These are phyloP conservation scores for Aspergillus ellipticus DNA, from an alignment of 495 filamentous ascomycete genomes.

Conservation along the genomic window DNA sequence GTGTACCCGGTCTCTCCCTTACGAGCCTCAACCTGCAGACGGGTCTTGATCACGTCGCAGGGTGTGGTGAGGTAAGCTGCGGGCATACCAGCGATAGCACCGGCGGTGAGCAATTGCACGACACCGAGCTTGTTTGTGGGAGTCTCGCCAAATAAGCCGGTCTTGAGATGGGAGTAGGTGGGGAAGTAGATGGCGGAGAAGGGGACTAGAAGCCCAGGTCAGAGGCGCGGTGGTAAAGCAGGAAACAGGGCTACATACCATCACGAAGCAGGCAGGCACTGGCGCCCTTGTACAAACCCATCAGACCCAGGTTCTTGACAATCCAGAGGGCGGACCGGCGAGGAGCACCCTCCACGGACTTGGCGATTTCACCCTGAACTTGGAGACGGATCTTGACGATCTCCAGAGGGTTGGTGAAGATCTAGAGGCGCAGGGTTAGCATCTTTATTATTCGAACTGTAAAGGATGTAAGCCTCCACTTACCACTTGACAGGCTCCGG, in stretches of 20 bases:
- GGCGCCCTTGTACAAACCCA: slow-evolving; percentile 97
- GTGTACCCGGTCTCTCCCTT: slow-evolving; percentile 89
- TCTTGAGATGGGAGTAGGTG: slow-evolving; percentile 89
- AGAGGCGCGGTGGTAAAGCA: slow-evolving; percentile 8
- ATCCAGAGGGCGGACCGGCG: slow-evolving; percentile 96
- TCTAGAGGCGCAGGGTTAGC: slow-evolving; percentile 41
- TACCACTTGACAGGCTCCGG: slow-evolving; percentile 95
- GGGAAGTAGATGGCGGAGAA: slow-evolving; percentile 99
- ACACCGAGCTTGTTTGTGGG: slow-evolving; percentile 87
- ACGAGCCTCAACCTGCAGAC: slow-evolving; percentile 92
- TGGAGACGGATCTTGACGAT: slow-evolving; percentile 99
- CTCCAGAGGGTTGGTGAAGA: slow-evolving; percentile 96
- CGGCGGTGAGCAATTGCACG: slow-evolving; percentile 86
- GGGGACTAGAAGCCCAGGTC: slow-evolving; percentile 52
- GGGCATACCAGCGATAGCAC: slow-evolving; percentile 98
- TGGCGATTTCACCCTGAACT: slow-evolving; percentile 93
- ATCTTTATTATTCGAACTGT: background rate
- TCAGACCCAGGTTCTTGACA: slow-evolving; percentile 87
- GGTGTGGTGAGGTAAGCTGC: slow-evolving; percentile 96
- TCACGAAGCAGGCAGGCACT: slow-evolving; percentile 92
- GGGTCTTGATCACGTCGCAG: slow-evolving; percentile 98
- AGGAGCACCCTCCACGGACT: slow-evolving; percentile 76
- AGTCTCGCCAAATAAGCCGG: slow-evolving; percentile 87
- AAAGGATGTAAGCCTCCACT: slow-evolving; percentile 28
- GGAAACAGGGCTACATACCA: slow-evolving; percentile 25